Base-by-base conservation (phyloP, 2,329 filamentous ascomycete species). In the Ceratocystis cubensis region DNA sequence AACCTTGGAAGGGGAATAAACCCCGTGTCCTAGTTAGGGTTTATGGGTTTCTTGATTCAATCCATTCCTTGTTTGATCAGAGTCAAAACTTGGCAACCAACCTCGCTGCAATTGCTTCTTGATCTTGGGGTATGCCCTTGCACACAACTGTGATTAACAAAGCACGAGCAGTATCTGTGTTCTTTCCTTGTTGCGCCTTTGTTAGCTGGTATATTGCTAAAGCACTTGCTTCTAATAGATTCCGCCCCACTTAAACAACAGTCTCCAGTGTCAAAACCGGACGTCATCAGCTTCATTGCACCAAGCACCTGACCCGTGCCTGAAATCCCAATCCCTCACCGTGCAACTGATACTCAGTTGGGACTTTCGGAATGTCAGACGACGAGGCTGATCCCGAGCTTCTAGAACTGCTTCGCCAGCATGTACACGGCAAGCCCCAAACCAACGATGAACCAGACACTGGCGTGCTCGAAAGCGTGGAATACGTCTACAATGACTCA, bases 381-480 rank as follows among this genome's bases (percentile, higher is more conserved):
- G 90, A 96, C 75, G 93, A 96, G 75, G 87, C 88, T 61, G 93
- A 96, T 73, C 87, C 84, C 50, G 92, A 96, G 76, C 85, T 97
- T 59, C 81, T 96, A 22, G 91, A 87, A 71, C 86, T 96, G 22
- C 83, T 97, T 15, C 87, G 91, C 65, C 85, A 94, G 75, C 89
- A 91, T 69, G 81, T 95, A 57, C 76, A 88, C 65, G 83, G 85
- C 65, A 82, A 82, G 66, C 77, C 80, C 22, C 75, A 78, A 30
- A 73, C 84, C 65, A 75, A 81, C 61, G 76, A 82, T 22, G 82
- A 86, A 25, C 83, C 88, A 22, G 88, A 93, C 71, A 96, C 89
- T 5, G 88, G 87, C 63, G 91, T 97, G 50, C 82, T 97, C 3
- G 81, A 89, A 70, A 83, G 86, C 69, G 92, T 92, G 57, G 86